These are phyloP conservation scores for Dioszegia crocea DNA, from an alignment of 768 basidiomycete genomes.

Conservation along the genomic window DNA sequence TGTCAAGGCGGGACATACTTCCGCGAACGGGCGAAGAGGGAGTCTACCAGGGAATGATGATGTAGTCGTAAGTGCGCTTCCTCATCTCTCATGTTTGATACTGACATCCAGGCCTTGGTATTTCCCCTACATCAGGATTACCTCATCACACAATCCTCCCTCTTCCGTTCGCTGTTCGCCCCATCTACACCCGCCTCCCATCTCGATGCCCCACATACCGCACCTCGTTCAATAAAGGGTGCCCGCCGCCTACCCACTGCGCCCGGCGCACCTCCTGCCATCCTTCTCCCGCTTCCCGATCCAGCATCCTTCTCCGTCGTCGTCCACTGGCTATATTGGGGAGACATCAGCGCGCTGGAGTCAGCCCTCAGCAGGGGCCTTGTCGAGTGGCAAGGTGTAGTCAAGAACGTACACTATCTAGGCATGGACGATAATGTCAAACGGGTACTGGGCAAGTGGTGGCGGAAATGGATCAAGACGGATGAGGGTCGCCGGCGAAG, in stretches of 20 bases:
- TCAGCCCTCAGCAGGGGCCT: slow-evolving; percentile 62
- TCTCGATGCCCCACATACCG: not conserved
- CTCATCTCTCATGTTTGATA: not conserved
- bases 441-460: slow-evolving; percentile 71
- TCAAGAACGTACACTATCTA: slow-evolving; percentile 84
- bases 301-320: slow-evolving; percentile 40
- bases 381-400: slow-evolving; percentile 79
- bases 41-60: slow-evolving; percentile 10
- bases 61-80: slow-evolving; percentile 9
- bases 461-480: slow-evolving; percentile 58
- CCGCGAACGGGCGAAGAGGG: slow-evolving; percentile 14
- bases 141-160: slow-evolving; percentile 68
- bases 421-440: slow-evolving; percentile 72
- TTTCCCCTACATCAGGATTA: slow-evolving; percentile 67
- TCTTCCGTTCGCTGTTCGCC: slow-evolving; percentile 59
- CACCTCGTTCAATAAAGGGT: slow-evolving; percentile 11
- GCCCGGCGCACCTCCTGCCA: slow-evolving; percentile 20
- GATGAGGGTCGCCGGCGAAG: slow-evolving; percentile 14
- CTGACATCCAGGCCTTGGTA: slow-evolving; percentile 23
- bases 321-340: slow-evolving; percentile 52
- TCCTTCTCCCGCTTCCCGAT: slow-evolving; percentile 46
- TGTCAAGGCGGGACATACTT: slow-evolving; percentile 1
- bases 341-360: slow-evolving; percentile 63
- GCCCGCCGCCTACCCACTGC: slow-evolving; percentile 28
- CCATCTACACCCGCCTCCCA: slow-evolving; percentile 55